Base-by-base conservation (phyloP, 176 grass and related monocot genomes). In the Poa annua region DNA sequence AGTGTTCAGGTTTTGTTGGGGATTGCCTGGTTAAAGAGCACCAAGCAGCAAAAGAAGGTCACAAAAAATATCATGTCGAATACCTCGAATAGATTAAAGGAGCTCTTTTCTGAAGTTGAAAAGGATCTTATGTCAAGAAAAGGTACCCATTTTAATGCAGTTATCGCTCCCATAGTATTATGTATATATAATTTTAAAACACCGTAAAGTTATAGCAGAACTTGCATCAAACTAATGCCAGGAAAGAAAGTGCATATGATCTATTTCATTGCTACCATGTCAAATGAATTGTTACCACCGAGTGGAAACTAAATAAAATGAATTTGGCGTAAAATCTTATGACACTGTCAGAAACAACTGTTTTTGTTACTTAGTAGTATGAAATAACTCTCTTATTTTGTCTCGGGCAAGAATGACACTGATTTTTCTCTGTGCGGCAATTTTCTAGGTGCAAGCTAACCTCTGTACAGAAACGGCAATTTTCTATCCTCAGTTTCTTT, bases 21-120 rank as follows among this genome's bases (percentile, higher is more conserved):
- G 51, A 98, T 98, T 85, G 87, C 69, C 48, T 98, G 93, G 96
- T 80, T 98, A 39, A 95, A 95, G 78, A 90, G 74, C 36, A 96
- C 83, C 69, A 96, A 98, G 77, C 93, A 92, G 25, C 85, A 91
- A 85, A 98, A 93, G 82, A 96, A 90, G 80, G 57, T 98, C 53
- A 86, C 90, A 6, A 95, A 95, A 85, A 95, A 80, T 82, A 81
- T 92, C 47, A 57, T 95, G 51, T 90, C 92, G 11, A 93, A 88
- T 80, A 77, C 79, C 50, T 87, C 91, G 0, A 38, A 81, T 77
- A 90, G 91, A 75, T 78, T 96, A 77, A 93, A 93, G 81, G 82
- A 90, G 70, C 89, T 92, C 48, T 96, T 93, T 74, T 44, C 66
- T 84, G 75, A 78, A 83, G 80, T 85, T 0, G 96, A 92, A 66